Evolutionary conservation across 768 basidiomycete species (phyloP), one percentile per base, ranked within the genome.

Genomic region (Asterophora parasitica): DNA sequence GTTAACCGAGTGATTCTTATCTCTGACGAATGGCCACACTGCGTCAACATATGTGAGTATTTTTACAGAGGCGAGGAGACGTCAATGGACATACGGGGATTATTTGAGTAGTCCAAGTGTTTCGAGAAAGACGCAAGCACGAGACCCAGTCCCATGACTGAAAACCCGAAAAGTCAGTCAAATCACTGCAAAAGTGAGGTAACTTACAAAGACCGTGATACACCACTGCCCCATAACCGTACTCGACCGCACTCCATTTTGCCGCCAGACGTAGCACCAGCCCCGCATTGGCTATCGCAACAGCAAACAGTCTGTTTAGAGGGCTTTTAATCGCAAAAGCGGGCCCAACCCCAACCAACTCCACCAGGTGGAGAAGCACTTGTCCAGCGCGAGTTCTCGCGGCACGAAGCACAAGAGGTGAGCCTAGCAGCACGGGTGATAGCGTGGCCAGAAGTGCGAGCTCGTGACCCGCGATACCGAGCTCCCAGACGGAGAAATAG

Each of bases 401-500:
- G 66, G 77, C 77, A 4, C 64, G 59, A 28, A 71, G 65, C 20
- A 85, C 34, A 1, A 71, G 61, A 1, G 70, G 56, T 34, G 77
- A 62, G 0, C 75, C 69, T 10, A 93, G 73, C 11, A 90, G 59
- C 4, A 76, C 52, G 0, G 90, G 88, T 0, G 91, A 81, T 20
- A 94, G 75, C 7, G 81, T 79, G 7, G 78, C 75, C 7, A 93
- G 69, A 3, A 91, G 66, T 0, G 90, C 78, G 12, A 89, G 71
- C 60, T 95, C 92, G 30, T 84, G 79, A 4, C 92, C 92, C 9
- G 87, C 81, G 26, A 94, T 74, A 20, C 86, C 89, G 13, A 93
- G 81, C 60, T 90, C 78, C 92, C 92, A 93, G 15, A 95, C 81
- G 19, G 88, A 92, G 68, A 91, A 94, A 66, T 93, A 94, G 70